A percentile compares a stretch with the other conserved stretches of the same genome.
Conservation (phyloP, 2,329 filamentous ascomycete genomes). For the Ophiostoma tasmaniense region DNA sequence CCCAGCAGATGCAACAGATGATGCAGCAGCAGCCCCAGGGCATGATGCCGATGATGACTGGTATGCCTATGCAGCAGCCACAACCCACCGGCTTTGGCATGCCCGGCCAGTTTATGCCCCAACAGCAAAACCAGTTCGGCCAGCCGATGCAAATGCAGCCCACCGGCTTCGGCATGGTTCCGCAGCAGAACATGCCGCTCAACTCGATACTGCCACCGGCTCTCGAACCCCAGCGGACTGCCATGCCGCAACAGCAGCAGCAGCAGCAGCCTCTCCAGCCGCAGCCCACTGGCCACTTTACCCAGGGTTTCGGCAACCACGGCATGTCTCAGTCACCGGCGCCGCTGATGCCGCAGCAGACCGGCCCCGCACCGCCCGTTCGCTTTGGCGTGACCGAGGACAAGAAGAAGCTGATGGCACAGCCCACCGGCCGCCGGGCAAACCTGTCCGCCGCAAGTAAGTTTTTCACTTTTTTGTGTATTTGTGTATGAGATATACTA, state of each 20-base stretch:
- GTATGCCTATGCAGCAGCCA: slow-evolving; percentile 21
- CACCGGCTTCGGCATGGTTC: slow-evolving; percentile 47
- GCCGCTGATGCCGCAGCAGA: slow-evolving; percentile 67
- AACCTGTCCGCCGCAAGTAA: slow-evolving; percentile 94
- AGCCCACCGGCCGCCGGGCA: slow-evolving; percentile 80
- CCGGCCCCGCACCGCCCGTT: slow-evolving; percentile 77
- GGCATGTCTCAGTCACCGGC: slow-evolving; percentile 37
- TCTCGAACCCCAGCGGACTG: slow-evolving; percentile 51
- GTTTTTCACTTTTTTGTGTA: slow-evolving; percentile 34
- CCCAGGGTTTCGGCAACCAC: slow-evolving; percentile 34
- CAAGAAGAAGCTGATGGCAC: slow-evolving; percentile 69
- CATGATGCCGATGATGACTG: slow-evolving; percentile 44
- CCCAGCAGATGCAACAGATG: slow-evolving; percentile 31
- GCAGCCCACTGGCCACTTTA: slow-evolving; percentile 64
- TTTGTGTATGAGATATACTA: not conserved
- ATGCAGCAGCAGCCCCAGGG: slow-evolving; percentile 27
- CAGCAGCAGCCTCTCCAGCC: slow-evolving; percentile 44
- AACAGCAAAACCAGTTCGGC: slow-evolving; percentile 32
- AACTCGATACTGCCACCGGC: slow-evolving; percentile 52
- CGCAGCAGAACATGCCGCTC: slow-evolving; percentile 28
- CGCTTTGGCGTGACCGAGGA: slow-evolving; percentile 72
- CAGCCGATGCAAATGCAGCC: slow-evolving; percentile 48
- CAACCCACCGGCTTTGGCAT: slow-evolving; percentile 31
- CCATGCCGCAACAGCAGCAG: slow-evolving; percentile 37
- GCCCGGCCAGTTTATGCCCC: slow-evolving; percentile 35